Conservation (phyloP, 2,329 filamentous ascomycete species). For the Cladosporium phlei region DNA sequence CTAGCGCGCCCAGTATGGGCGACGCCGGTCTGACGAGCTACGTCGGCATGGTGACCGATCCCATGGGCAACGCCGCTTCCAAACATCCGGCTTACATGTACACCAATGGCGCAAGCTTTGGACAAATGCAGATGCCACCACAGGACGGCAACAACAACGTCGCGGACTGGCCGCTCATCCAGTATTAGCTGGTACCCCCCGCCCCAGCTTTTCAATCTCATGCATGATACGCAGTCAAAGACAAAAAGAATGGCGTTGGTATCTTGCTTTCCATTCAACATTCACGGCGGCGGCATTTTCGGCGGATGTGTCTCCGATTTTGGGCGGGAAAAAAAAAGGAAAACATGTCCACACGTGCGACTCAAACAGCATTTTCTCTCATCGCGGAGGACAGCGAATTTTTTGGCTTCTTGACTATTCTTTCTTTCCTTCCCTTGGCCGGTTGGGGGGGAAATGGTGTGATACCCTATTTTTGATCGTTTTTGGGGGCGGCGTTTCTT, state of each 20-base stretch:
- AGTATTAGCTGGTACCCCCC: conserved; percentile 14
- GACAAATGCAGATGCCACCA: conserved; percentile 20
- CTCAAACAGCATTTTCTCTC: no score
- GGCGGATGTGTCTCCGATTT: no score
- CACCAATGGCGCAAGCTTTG: conserved; percentile 9
- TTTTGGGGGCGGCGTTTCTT: no score
- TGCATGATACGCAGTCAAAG: background rate
- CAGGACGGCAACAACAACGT: conserved; percentile 13
- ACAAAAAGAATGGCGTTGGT: background rate
- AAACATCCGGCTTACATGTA: conserved; percentile 3
- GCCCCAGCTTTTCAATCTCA: no score
- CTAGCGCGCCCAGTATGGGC: conserved; percentile 4
- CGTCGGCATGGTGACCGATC: conserved; percentile 4
- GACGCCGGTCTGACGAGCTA: conserved; percentile 1
- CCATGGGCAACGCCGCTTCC: background rate
- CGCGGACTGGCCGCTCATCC: conserved; percentile 25
- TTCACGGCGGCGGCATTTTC: no score
- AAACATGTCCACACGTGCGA: no score
- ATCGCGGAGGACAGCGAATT: no score
- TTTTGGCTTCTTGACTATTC: no score
- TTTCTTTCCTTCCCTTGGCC: no score
- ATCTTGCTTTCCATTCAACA: background rate
- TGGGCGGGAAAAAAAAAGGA: no score
- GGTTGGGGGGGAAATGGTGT: no score
- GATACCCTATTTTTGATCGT: no score